Base-by-base conservation (phyloP, 208 protist genomes). In the Wallacemonas rigidus region DNA sequence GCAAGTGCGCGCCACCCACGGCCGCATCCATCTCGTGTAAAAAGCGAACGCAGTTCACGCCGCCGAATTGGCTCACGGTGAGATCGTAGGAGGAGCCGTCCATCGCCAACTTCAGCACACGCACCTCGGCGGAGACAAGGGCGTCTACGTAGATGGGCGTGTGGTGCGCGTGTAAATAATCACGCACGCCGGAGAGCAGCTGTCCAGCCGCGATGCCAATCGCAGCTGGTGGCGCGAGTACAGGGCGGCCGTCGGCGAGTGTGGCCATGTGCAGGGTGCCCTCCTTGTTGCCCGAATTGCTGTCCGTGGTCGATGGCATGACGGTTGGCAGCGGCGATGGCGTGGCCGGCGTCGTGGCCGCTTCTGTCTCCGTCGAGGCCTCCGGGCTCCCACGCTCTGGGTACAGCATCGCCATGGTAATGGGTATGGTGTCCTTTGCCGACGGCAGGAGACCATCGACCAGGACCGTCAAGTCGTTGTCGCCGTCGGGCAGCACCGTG, bases 61-160 rank as follows among this genome's bases (percentile, higher is more conserved):
- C 95, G 17, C 91, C 91, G 39, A 92, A 82, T 72, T 98, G 95
- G 35, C 90, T 82, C n/a, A 96, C 78, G 2, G 92, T 95, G 65
- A 98, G 74, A 67, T 98, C 95, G 71, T 97, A 93, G 43, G 78
- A 85, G 71, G 86, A 83, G 44, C 89, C 88, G 54, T 97, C 82
- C 83, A 97, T 96, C 43, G 94, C 76, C 41, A 98, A 80, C 79
- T 97, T 97, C 76, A 98, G 57, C 74, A 96, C 88, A 7, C 87
- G 81, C 55, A 96, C 89, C 79, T 96, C 88, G 6, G 91, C 91
- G 71, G 90, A 69, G 11, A 96, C 85, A 43, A 96, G 79, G 2
- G 85, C 78, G 40, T 96, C 88, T 9, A 96, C 88, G 54, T 87
- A 90, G 55, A 96, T 47, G n/a, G 75, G 82, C 5, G 82, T 71